A percentile compares a stretch with the other conserved stretches of the same genome.
Conservation (phyloP, 768 basidiomycete species). For the Calvatia gigantea region DNA sequence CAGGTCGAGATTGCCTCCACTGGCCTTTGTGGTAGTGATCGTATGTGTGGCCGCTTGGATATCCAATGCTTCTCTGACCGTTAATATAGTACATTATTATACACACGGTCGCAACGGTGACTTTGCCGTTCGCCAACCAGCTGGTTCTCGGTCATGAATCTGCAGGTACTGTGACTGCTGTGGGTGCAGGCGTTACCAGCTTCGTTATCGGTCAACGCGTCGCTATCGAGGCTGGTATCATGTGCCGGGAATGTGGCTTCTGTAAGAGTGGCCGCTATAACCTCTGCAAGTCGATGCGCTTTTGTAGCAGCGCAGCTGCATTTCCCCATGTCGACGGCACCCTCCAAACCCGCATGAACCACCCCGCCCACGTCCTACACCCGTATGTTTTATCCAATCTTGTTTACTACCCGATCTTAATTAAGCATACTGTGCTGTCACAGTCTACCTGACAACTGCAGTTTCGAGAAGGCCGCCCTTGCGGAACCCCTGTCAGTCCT, state of each 20-base stretch:
- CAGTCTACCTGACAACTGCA: constrained; percentile 72
- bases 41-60: constrained; percentile 36
- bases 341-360: constrained; percentile 83
- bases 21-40: constrained; percentile 87
- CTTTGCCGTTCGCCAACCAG: constrained; percentile 80
- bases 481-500: constrained; percentile 95
- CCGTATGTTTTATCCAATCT: constrained; percentile 54
- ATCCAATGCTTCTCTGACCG: not conserved
- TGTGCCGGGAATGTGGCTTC: constrained; percentile 72
- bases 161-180: constrained; percentile 81
- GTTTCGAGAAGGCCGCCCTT: constrained; percentile 80
- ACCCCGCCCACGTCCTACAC: constrained; percentile 82
- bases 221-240: constrained; percentile 90
- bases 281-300: constrained; percentile 86
- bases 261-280: constrained; percentile 85
- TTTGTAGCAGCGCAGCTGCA: constrained; percentile 86
- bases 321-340: constrained; percentile 94
- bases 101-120: constrained; percentile 87
- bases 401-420: constrained; percentile 1
- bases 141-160: constrained; percentile 94
- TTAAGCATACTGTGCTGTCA: constrained; percentile 1
- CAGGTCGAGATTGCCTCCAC: constrained; percentile 81
- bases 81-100: constrained; percentile 80
- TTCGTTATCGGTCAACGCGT: constrained; percentile 80
- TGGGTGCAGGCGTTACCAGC: constrained; percentile 66